Base-by-base conservation (phyloP, 176 grass and related monocot species). In the Oryza meyeriana region DNA sequence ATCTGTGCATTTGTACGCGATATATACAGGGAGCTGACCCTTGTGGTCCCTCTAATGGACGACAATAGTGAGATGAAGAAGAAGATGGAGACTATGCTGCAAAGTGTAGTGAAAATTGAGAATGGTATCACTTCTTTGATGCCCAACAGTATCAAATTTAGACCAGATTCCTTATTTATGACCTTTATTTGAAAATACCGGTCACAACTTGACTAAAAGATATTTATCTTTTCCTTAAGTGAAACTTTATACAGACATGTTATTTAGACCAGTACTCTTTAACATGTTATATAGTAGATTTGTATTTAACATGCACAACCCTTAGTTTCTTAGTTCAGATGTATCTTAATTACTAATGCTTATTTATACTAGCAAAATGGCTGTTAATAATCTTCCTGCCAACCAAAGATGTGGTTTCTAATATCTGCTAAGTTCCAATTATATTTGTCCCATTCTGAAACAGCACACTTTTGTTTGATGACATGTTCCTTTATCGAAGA, bases 51-150 rank as follows among this genome's bases (percentile, higher is more conserved):
- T 86, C 75, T 91, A 74, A 98, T 98, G 95, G 95, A 98, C 88
- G 92, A 98, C 39, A 93, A 90, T 77, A 81, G 3, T 55, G 95
- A 98, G 82, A 95, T 98, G 95, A 98, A 98, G 90, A 98, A 98
- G 88, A 98, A 98, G 87, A 98, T 95, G 95, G 95, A 98, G 86
- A 81, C 82, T 58, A 95, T 98, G 95, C 90, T 91, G 65, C 95
- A 98, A 84, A 98, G 95, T 40, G 84, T 90, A 30, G 90, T 95
- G 48, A 98, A 98, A 90, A 98, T 98, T 86, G 95, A 98, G 87
- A 98, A 98, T 85, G 95, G 95, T 98, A 98, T 33, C 42, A 75
- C 29, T 81, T 88, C n/a, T 75, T 65, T 80, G 34, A 30, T 78
- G 36, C 36, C 32, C 28, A 62, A 28, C 26, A 87, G 10, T 86